Conservation (phyloP, 108 stramenopile species). For the Pseudonitzschia multiseries region DNA sequence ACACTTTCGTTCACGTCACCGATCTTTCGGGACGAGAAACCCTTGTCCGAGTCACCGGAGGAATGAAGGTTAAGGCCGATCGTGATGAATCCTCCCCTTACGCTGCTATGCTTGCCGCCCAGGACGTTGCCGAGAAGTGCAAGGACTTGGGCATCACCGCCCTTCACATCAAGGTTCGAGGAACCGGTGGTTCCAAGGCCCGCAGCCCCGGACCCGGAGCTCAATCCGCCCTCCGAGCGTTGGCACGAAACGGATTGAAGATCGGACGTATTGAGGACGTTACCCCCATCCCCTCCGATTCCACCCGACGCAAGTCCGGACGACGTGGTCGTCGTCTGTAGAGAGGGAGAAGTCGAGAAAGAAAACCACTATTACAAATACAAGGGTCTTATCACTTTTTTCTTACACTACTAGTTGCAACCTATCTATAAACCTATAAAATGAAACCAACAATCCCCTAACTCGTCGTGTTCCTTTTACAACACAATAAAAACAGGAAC, state of each 20-base stretch:
- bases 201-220: conserved; percentile 98
- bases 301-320: conserved; percentile 97
- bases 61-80: conserved; percentile 99
- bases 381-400: neutral
- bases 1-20: conserved; percentile 99
- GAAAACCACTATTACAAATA: conserved; percentile 1
- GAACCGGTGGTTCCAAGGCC: conserved; percentile 97
- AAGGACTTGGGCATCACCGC: conserved; percentile 99
- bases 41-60: conserved; percentile 98
- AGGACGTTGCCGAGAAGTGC: conserved; percentile 95
- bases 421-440: neutral
- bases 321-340: conserved; percentile 99
- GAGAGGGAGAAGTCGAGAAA: conserved; percentile 20
- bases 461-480: no score
- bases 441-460: no score
- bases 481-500: no score
- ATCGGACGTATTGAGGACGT: conserved; percentile 99
- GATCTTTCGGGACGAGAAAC: conserved; percentile 99
- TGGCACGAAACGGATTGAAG: conserved; percentile 98
- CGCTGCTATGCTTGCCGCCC: conserved; percentile 99
- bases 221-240: conserved; percentile 96
- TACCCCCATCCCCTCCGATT: conserved; percentile 99
- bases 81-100: conserved; percentile 99
- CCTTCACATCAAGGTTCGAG: conserved; percentile 99
- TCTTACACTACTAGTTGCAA: neutral